These are phyloP conservation scores for Wickerhamiella vanderwaltii DNA, from an alignment of 805 yeast species.

Conservation along the genomic window DNA sequence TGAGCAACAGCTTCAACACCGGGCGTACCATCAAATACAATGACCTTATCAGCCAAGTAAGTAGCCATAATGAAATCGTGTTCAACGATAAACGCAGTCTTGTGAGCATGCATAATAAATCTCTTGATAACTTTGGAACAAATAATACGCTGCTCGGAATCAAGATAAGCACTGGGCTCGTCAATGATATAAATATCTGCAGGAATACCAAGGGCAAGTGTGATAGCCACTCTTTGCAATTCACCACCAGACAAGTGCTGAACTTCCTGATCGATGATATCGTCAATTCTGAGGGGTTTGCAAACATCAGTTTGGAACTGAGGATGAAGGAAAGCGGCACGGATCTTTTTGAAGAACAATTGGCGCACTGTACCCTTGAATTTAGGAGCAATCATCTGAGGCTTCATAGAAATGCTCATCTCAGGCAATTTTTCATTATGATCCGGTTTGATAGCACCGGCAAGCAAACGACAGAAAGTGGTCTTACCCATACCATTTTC, in stretches of 20 bases:
- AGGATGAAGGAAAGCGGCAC: conserved; percentile 86
- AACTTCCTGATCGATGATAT: conserved; percentile 93
- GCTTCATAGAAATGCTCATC: conserved; percentile 92
- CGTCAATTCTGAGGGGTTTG: conserved; percentile 88
- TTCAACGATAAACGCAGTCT: conserved; percentile 98
- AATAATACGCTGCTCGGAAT: conserved; percentile 98
- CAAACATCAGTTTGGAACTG: conserved; percentile 98
- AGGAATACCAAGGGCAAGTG: conserved; percentile 80
- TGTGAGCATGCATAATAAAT: conserved; percentile 88
- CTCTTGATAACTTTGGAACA: conserved; percentile 98
- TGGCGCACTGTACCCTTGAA: conserved; percentile 98
- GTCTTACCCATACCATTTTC: conserved; percentile 99
- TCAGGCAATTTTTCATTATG: conserved; percentile 65
- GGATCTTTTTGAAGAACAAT: conserved; percentile 89
- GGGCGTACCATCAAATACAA: conserved; percentile 94
- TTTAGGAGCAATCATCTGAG: conserved; percentile 97
- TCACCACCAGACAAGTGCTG: conserved; percentile 99
- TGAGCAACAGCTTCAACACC: conserved; percentile 76
- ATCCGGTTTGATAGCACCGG: conserved; percentile 88
- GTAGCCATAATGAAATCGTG: conserved; percentile 99
- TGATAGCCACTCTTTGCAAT: conserved; percentile 97
- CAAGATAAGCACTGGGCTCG: conserved; percentile 98
- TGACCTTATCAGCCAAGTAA: conserved; percentile 95
- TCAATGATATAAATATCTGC: conserved; percentile 96
- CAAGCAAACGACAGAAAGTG: conserved; percentile 87